phyloP scores from a whole-genome alignment of 495 filamentous ascomycete species.

The Aspergillus bridgeri region DNA sequence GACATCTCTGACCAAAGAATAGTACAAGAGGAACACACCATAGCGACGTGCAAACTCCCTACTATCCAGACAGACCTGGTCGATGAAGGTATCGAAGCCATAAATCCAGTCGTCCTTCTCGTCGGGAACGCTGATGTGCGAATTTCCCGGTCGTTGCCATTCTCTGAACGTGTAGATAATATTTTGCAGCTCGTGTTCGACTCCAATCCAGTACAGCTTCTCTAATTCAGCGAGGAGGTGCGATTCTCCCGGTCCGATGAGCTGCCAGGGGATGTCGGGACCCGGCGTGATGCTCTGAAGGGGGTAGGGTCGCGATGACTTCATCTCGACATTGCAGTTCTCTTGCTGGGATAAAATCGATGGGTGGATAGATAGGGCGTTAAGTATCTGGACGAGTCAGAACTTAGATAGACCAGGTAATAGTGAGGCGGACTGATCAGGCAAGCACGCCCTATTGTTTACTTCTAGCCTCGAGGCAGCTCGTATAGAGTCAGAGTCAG shows the following conservation, averaged over 20 bases:
- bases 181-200: slow-evolving; percentile 22
- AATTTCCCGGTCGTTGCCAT: slow-evolving; percentile 22
- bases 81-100: slow-evolving; percentile 32
- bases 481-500: no score
- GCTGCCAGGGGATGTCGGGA: slow-evolving; percentile 8
- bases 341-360: no score
- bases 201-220: slow-evolving; percentile 30
- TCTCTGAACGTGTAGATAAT: slow-evolving; percentile 23
- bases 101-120: slow-evolving; percentile 24
- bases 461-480: no score
- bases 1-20: no score
- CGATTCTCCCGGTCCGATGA: slow-evolving; percentile 11
- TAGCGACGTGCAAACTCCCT: slow-evolving; percentile 22
- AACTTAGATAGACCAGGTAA: no score
- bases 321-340: background rate
- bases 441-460: no score
- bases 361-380: no score
- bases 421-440: no score
- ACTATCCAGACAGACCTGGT: slow-evolving; percentile 27
- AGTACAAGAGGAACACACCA: no score
- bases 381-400: no score
- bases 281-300: slow-evolving; percentile 2
- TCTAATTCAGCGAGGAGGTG: slow-evolving; percentile 20
- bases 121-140: slow-evolving; percentile 4
- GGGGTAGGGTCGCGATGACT: background rate